phyloP scores from a whole-genome alignment of 1,139 yeast genomes.

The Candida tropicalis region DNA sequence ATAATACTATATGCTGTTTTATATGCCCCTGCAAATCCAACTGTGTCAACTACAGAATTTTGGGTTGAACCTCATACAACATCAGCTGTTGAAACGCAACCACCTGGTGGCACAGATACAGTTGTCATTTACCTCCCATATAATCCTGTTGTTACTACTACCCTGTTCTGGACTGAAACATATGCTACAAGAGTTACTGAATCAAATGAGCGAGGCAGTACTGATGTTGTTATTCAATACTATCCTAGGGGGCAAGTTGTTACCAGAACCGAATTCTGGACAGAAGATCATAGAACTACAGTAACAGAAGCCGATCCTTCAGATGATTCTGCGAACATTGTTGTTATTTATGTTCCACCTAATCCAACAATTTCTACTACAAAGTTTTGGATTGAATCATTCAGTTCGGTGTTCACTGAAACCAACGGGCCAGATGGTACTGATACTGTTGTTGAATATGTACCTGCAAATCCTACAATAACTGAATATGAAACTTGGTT shows the following conservation, averaged over 20 bases:
- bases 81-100: slow-evolving; percentile 12
- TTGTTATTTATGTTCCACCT: slow-evolving; percentile 19
- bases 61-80: slow-evolving; percentile 16
- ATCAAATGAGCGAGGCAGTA: slow-evolving; percentile 10
- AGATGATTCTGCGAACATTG: slow-evolving; percentile 16
- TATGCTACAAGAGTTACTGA: background rate
- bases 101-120: slow-evolving; percentile 5
- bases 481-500: slow-evolving; percentile 14
- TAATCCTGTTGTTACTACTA: slow-evolving; percentile 10
- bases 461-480: slow-evolving; percentile 14
- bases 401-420: slow-evolving; percentile 11
- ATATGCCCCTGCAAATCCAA: slow-evolving; percentile 16
- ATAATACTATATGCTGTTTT: slow-evolving; percentile 18
- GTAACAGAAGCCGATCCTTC: slow-evolving; percentile 8
- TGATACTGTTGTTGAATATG: slow-evolving; percentile 19
- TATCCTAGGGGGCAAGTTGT: slow-evolving; percentile 15
- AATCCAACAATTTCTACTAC: slow-evolving; percentile 12
- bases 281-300: slow-evolving; percentile 15
- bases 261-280: slow-evolving; percentile 15
- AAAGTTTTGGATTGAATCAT: slow-evolving; percentile 17
- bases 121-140: slow-evolving; percentile 17
- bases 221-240: slow-evolving; percentile 19
- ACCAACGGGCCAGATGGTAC: slow-evolving; percentile 10
- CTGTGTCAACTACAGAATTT: slow-evolving; percentile 11
- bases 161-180: background rate